phyloP scores from a whole-genome alignment of 805 yeast genomes.

The Starmerella bombi region DNA sequence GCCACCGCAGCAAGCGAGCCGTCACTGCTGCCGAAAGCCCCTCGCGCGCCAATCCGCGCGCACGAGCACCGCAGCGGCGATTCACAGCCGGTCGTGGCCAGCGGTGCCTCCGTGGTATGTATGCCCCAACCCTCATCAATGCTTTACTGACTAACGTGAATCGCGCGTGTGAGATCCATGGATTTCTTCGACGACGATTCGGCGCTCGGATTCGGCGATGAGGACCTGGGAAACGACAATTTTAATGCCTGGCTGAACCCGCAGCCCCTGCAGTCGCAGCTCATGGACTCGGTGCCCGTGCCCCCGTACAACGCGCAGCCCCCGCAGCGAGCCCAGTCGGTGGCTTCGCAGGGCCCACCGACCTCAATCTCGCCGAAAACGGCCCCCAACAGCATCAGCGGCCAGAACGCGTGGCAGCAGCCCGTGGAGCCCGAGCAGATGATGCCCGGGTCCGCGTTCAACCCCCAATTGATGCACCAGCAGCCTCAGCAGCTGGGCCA shows the following conservation, averaged over 20 bases:
- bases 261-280: slow-evolving; percentile 2
- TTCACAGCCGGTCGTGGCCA: too few species aligned
- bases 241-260: slow-evolving; percentile 13
- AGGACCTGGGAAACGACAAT: slow-evolving; percentile 13
- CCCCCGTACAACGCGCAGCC: not conserved
- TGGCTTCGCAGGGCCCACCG: not conserved
- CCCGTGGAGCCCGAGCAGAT: not conserved
- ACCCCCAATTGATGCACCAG: not conserved
- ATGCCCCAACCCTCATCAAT: not conserved
- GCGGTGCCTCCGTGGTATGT: too few species aligned
- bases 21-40: too few species aligned
- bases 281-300: not conserved
- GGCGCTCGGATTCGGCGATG: slow-evolving; percentile 15
- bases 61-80: too few species aligned
- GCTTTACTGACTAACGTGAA: not conserved
- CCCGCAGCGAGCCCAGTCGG: not conserved
- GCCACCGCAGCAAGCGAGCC: too few species aligned
- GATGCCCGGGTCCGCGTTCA: not conserved
- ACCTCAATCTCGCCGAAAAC: not conserved
- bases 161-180: slow-evolving; percentile 4
- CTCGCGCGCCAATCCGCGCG: too few species aligned
- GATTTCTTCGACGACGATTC: slow-evolving; percentile 17
- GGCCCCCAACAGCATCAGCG: not conserved
- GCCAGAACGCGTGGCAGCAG: not conserved
- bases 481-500: not conserved